A percentile compares a stretch with the other conserved stretches of the same genome.
These are phyloP conservation scores for Fagus sylvatica DNA, from an alignment of 306 rosid genomes.

Conservation along the genomic window DNA sequence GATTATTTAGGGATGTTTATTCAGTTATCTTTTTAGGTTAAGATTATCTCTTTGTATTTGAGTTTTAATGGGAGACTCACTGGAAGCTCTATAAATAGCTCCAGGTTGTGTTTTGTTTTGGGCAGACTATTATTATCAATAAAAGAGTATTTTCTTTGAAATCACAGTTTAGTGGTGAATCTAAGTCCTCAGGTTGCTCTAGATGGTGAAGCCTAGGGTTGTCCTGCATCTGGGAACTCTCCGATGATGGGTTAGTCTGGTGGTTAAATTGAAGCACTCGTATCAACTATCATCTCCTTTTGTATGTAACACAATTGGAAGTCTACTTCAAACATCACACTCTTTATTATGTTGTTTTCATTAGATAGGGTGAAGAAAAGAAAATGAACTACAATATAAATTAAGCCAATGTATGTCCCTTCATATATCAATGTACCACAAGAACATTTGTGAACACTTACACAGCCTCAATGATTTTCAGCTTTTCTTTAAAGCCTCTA, in stretches of 20 bases:
- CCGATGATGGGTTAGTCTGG: slow-evolving; percentile 20
- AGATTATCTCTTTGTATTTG: too few relatives aligned
- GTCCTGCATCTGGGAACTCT: slow-evolving; percentile 37
- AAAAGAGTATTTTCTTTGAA: too few relatives aligned
- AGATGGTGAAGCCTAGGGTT: too few relatives aligned
- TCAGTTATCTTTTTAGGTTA: too few relatives aligned
- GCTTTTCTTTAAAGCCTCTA: background rate
- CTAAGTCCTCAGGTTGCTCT: too few relatives aligned
- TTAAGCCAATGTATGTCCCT: background rate
- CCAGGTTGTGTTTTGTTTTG: too few relatives aligned
- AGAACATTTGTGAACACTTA: background rate
- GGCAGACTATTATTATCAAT: too few relatives aligned
- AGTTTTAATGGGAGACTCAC: too few relatives aligned
- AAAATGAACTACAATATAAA: background rate
- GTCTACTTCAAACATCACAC: background rate
- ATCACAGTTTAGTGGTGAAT: too few relatives aligned
- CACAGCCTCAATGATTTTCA: background rate
- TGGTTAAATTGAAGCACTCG: background rate
- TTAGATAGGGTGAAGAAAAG: background rate
- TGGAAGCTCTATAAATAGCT: too few relatives aligned
- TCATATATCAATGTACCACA: background rate
- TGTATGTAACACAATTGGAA: background rate
- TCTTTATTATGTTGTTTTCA: background rate
- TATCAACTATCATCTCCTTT: slow-evolving; percentile 1
- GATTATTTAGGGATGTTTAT: too few relatives aligned